These are phyloP conservation scores for Ambispora gerdemannii DNA, from an alignment of 192 early-diverging fungal species.

Conservation along the genomic window DNA sequence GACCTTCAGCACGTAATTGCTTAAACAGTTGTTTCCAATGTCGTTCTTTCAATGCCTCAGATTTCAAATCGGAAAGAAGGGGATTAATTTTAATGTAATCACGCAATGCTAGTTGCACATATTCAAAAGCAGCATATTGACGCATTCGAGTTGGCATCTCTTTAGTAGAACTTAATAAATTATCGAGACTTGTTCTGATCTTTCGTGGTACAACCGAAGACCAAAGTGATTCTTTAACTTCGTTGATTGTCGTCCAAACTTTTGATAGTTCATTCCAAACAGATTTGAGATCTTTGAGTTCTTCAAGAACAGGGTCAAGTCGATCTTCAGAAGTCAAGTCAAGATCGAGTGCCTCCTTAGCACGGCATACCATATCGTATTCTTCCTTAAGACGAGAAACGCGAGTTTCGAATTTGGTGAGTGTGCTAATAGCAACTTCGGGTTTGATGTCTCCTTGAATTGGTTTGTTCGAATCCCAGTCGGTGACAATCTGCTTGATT, in stretches of 20 bases:
- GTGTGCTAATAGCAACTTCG: conserved; percentile 74
- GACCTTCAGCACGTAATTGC: conserved; percentile 68
- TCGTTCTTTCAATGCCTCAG: conserved; percentile 92
- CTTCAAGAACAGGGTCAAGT: conserved; percentile 84
- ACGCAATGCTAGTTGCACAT: conserved; percentile 82
- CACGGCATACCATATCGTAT: conserved; percentile 80
- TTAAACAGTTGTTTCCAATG: conserved; percentile 97
- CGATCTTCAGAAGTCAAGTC: conserved; percentile 66
- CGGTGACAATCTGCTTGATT: conserved; percentile 73
- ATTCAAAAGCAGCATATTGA: conserved; percentile 95
- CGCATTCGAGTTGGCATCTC: conserved; percentile 96
- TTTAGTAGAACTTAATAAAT: conserved; percentile 75
- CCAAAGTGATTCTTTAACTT: conserved; percentile 89
- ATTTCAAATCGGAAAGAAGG: conserved; percentile 85
- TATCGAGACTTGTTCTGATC: conserved; percentile 82
- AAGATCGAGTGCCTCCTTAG: conserved; percentile 92
- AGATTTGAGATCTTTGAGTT: conserved; percentile 84
- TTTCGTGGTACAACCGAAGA: conserved; percentile 83
- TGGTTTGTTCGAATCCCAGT: conserved; percentile 96
- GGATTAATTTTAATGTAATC: conserved; percentile 77
- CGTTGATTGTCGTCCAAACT: conserved; percentile 81
- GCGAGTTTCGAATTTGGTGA: conserved; percentile 82
- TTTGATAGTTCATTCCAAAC: conserved; percentile 85
- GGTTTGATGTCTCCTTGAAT: conserved; percentile 90
- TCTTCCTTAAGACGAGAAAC: conserved; percentile 79